phyloP scores from a whole-genome alignment of 1,139 yeast genomes.

The Wickerhamomyces sp. region DNA sequence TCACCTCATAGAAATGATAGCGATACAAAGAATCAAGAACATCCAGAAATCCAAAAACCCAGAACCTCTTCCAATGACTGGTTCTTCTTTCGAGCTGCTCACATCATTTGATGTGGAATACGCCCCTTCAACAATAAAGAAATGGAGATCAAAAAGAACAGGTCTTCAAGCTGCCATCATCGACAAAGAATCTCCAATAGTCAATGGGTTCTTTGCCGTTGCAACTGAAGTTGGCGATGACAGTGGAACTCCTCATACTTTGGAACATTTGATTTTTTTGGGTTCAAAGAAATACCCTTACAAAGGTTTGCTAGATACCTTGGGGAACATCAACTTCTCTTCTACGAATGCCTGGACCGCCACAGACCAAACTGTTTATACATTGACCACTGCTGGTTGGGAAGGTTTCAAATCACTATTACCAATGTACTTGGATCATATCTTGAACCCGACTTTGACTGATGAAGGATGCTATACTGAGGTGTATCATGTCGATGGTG shows the following conservation, averaged over 20 bases:
- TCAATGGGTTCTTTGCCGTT: constrained; percentile 89
- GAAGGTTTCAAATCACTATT: constrained; percentile 80
- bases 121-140: constrained; percentile 58
- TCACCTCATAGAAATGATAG: not conserved
- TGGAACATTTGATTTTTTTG: constrained; percentile 93
- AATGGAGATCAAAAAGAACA: constrained; percentile 72
- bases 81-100: constrained; percentile 35
- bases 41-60: too few relatives aligned
- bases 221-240: constrained; percentile 88
- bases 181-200: constrained; percentile 81
- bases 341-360: constrained; percentile 97
- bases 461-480: constrained; percentile 92
- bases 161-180: constrained; percentile 79
- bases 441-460: constrained; percentile 78
- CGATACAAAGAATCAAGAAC: too few relatives aligned
- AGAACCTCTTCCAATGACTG: not conserved
- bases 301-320: constrained; percentile 82
- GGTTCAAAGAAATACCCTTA: constrained; percentile 88
- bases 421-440: constrained; percentile 88
- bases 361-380: constrained; percentile 92
- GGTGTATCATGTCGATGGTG: constrained; percentile 90
- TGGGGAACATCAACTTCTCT: constrained; percentile 82
- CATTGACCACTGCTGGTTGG: constrained; percentile 93
- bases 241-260: constrained; percentile 92
- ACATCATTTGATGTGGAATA: constrained; percentile 53